A percentile compares a stretch with the other conserved stretches of the same genome.
Evolutionary conservation across 2,329 filamentous ascomycete species (phyloP).

Genomic region (Colletotrichum spaethianum): DNA sequence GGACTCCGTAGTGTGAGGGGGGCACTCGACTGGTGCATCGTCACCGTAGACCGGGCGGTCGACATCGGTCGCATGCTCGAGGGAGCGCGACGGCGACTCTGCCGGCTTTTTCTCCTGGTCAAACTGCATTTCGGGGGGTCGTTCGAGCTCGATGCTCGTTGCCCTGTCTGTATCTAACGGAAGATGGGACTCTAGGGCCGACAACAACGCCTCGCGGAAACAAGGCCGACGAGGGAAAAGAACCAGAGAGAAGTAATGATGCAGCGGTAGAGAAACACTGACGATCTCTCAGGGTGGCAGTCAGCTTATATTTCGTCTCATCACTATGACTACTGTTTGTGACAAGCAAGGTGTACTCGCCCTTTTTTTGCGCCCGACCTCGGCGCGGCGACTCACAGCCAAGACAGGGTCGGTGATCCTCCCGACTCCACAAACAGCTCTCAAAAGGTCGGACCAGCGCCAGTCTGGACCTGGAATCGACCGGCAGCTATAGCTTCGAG

Average conservation of each 20-base stretch:
- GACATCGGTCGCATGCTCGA: slow-evolving; percentile 35
- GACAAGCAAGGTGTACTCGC: background rate
- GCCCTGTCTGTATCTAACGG: background rate
- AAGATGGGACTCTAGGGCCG: slow-evolving; percentile 9
- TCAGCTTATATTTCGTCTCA: slow-evolving; percentile 35
- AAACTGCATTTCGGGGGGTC: slow-evolving; percentile 26
- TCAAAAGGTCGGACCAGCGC: slow-evolving; percentile 13
- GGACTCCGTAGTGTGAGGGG: slow-evolving; percentile 72
- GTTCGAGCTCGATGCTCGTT: background rate
- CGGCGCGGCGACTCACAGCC: slow-evolving; percentile 13
- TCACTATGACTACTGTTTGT: background rate
- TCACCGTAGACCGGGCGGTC: slow-evolving; percentile 27
- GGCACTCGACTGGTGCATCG: slow-evolving; percentile 52
- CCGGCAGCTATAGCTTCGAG: slow-evolving; percentile 10
- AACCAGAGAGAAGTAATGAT: background rate
- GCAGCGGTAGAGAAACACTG: background rate
- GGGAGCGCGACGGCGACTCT: slow-evolving; percentile 30
- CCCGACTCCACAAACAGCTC: slow-evolving; percentile 24
- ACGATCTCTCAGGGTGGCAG: slow-evolving; percentile 21
- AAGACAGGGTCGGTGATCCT: slow-evolving; percentile 33
- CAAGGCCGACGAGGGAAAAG: background rate
- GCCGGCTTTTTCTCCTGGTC: slow-evolving; percentile 31
- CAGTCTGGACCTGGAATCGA: slow-evolving; percentile 8
- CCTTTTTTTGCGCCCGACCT: slow-evolving; percentile 13
- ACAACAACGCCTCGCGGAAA: slow-evolving; percentile 6